Evolutionary conservation across 805 yeast species (phyloP).

Genomic region (Cyberlindnera subsufficiens): DNA sequence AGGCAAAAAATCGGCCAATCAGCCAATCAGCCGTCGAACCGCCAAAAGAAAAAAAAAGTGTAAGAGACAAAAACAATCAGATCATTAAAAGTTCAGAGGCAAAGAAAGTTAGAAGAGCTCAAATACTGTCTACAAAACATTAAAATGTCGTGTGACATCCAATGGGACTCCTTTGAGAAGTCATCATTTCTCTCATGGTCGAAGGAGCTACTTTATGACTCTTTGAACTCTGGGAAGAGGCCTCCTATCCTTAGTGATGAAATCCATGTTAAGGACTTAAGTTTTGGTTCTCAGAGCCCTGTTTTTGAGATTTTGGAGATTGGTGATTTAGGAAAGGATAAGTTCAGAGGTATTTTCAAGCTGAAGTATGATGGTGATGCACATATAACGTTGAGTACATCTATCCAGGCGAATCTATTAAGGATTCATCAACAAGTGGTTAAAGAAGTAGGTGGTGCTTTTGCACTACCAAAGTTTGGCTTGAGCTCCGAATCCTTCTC

Average conservation of each 20-base stretch:
- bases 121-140: not conserved
- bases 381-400: conserved; percentile 65
- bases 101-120: not conserved
- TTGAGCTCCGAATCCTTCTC: conserved; percentile 64
- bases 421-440: conserved; percentile 46
- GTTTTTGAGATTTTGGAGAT: conserved; percentile 73
- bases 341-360: conserved; percentile 79
- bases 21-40: too few relatives aligned
- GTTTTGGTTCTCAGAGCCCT: conserved; percentile 73
- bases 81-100: not conserved
- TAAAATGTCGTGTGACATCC: conserved; percentile 68
- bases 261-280: conserved; percentile 60
- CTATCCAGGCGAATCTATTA: conserved; percentile 80
- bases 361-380: conserved; percentile 74
- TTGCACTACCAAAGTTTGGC: conserved; percentile 62
- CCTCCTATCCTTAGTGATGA: conserved; percentile 68
- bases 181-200: conserved; percentile 59
- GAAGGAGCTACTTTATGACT: conserved; percentile 58
- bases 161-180: conserved; percentile 71
- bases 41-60: not conserved
- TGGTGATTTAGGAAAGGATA: conserved; percentile 71
- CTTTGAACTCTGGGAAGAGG: conserved; percentile 66
- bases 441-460: conserved; percentile 31
- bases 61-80: not conserved
- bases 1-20: too few relatives aligned